Base-by-base conservation (phyloP, 805 yeast genomes). In the Wickerhamiella allomyrinae region DNA sequence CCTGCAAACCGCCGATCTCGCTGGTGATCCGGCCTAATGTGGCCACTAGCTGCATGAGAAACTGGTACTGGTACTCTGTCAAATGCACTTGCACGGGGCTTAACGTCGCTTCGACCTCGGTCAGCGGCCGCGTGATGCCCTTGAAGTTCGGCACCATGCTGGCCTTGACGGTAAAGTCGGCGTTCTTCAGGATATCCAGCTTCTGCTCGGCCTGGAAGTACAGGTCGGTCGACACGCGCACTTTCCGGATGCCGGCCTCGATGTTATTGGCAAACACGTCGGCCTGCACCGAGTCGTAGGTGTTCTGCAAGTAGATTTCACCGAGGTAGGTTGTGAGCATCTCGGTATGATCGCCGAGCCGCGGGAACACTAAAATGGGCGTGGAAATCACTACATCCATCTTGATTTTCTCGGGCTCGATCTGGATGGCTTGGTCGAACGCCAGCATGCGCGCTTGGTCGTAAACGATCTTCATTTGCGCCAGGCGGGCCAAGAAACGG, bases 381-480 rank as follows among this genome's bases (percentile, higher is more conserved):
- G 96, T 84, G 41, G 74, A 70, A 13, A 91, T 67, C 14, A 73
- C 59, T 25, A 93, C 60, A 51, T 87, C 81, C 55, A 87, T 71
- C 48, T 77, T 76, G 61, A 86, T 76, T 49, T 68, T 71, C 37
- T 65, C 70, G 1, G 82, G 74, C 34, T 71, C 71, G 34, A 77
- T 67, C 47, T 75, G 76, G 35, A 66, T 74, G 0, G 91, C 91
- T 57, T 83, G 94, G 50, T 79, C 74, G 50, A 85, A 72, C 0
- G 97, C 95, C 9, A 86, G 83, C 53, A 79, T 84, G 44, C 97
- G 71, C 0, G 97, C 94, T 17, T 72, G 66, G 54, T 91, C 98
- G 58, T 82, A 93, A n/a, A 87, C 68, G 3, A 73, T 74, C 59
- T 91, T 91, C 94, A 89, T 84, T 50, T 72, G 72, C 45, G 76